Percentiles rank a stretch among this genome's conserved stretches.
Evolutionary conservation across 805 yeast genomes (phyloP).

Genomic region (Nematodospora valgi): DNA sequence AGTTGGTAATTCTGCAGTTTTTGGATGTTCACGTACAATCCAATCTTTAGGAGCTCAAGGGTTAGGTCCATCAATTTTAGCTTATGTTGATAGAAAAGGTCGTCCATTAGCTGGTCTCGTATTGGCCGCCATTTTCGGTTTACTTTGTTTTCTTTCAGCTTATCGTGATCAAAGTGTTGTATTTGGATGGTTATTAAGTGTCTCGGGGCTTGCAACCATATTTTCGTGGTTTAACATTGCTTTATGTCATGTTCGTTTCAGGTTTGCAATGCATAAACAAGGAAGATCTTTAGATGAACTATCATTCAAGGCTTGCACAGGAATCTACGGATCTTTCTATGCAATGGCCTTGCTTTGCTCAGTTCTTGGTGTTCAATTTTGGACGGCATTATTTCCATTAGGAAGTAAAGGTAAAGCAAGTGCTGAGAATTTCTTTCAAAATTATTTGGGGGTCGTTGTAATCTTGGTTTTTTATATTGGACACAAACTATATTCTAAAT

Average conservation of each 20-base stretch:
- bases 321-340: conserved; percentile 34
- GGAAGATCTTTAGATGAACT: conserved; percentile 34
- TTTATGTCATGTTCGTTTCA: conserved; percentile 38
- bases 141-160: conserved; percentile 37
- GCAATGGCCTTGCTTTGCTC: conserved; percentile 29
- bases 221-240: conserved; percentile 42
- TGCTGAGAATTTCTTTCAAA: conserved; percentile 34
- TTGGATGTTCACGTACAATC: conserved; percentile 68
- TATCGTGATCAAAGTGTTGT: conserved; percentile 27
- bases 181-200: conserved; percentile 40
- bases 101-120: conserved; percentile 40
- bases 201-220: conserved; percentile 39
- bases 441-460: conserved; percentile 32
- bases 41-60: conserved; percentile 70
- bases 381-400: conserved; percentile 41
- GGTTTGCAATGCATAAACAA: conserved; percentile 34
- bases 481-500: conserved; percentile 36
- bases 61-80: conserved; percentile 51
- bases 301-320: conserved; percentile 30
- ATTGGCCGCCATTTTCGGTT: conserved; percentile 32
- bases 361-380: conserved; percentile 33
- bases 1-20: conserved; percentile 74
- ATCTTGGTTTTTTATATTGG: conserved; percentile 31
- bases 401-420: conserved; percentile 25
- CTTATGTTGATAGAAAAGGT: conserved; percentile 39